Base-by-base conservation (phyloP, 257 asterid species). In the Scutellaria barbata region DNA sequence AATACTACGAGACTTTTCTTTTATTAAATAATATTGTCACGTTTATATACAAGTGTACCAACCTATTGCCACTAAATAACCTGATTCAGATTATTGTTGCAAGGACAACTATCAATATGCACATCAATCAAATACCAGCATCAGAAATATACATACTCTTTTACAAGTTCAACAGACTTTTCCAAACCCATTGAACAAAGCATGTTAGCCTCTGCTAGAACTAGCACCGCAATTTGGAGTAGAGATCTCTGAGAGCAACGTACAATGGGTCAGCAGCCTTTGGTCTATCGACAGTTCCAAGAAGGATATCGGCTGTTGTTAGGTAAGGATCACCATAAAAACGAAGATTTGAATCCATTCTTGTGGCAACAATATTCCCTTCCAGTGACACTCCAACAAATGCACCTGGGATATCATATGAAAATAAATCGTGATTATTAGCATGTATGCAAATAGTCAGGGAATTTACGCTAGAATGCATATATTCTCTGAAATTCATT, bases 311-410 rank as follows among this genome's bases (percentile, higher is more conserved):
- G 18, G 85, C 80, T 12, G 97, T 84, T n/a, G 98, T 88, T 68
- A 95, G 89, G 67, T 95, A 95, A 14, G 99, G 98, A 81, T 95
- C 99, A 0, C 99, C 99, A 22, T 95, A 95, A 63, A 95, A 95
- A 22, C 85, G 81, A 43, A 95, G 98, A 77, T 95, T 95, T n/a
- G 96, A 77, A 63, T 92, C 97, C 95, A 90, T 90, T 81, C 98
- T 89, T 16, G 99, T 90, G 3, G 89, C 79, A 1, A 95, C 97
- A 6, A 88, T 56, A 79, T 92, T 92, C 63, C 99, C 98, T 79
- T 95, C 99, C 13, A 92, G 84, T 13, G 99, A 95, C 40, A 95
- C 92, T 51, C 99, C 99, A 16, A 92, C 87, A 82, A 95, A 95
- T 56, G 97, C 98, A 81, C 98, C 99, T 95, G 85, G 25, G 42